Conservation (phyloP, 2,329 filamentous ascomycete species). For the Stachybotrys echinatus region DNA sequence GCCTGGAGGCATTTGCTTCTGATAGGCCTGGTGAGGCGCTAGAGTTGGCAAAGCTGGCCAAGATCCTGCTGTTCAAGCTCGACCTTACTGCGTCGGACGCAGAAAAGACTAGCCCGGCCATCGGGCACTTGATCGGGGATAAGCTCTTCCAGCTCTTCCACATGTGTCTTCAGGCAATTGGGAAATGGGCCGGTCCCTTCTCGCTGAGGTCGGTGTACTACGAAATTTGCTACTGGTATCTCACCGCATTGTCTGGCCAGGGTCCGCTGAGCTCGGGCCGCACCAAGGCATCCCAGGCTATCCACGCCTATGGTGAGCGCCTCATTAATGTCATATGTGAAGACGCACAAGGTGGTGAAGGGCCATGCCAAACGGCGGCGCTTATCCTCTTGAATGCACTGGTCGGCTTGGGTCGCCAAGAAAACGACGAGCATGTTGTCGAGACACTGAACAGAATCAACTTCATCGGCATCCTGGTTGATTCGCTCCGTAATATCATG, state of each 20-base stretch:
- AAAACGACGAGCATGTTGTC: slow-evolving; percentile 69
- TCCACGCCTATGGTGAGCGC: slow-evolving; percentile 64
- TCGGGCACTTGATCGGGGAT: slow-evolving; percentile 75
- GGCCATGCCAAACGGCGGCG: slow-evolving; percentile 77
- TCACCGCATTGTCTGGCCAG: slow-evolving; percentile 61
- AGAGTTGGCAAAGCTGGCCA: slow-evolving; percentile 72
- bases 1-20: slow-evolving; percentile 71
- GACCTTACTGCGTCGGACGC: slow-evolving; percentile 43
- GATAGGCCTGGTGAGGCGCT: slow-evolving; percentile 65
- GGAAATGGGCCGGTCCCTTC: slow-evolving; percentile 64
- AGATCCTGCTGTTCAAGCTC: slow-evolving; percentile 66
- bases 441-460: slow-evolving; percentile 80
- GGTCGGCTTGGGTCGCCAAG: slow-evolving; percentile 65
- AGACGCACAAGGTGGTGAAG: slow-evolving; percentile 82
- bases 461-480: slow-evolving; percentile 84
- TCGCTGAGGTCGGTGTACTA: slow-evolving; percentile 82
- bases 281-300: slow-evolving; percentile 65
- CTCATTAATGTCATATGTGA: slow-evolving; percentile 86
- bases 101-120: slow-evolving; percentile 34
- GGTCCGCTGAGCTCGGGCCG: slow-evolving; percentile 42
- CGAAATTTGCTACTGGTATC: slow-evolving; percentile 82
- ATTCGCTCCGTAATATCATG: slow-evolving; percentile 75
- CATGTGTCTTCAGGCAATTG: slow-evolving; percentile 73
- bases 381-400: slow-evolving; percentile 78
- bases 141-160: slow-evolving; percentile 91